Percentiles rank a stretch among this genome's conserved stretches.
phyloP scores from a whole-genome alignment of 306 rosid species.

The Quercus robur region DNA sequence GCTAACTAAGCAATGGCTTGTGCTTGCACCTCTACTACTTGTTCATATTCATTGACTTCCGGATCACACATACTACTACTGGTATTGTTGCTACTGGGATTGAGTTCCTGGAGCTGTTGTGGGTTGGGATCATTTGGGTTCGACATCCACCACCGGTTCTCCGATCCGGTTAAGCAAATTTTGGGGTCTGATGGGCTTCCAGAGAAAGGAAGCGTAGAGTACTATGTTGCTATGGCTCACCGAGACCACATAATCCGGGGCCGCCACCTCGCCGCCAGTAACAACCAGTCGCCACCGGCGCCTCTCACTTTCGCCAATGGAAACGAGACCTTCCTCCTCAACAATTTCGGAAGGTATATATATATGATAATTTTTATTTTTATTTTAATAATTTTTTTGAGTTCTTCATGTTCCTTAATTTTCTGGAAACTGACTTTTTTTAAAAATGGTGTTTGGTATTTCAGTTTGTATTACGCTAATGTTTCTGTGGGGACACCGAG shows the following conservation, averaged over 20 bases:
- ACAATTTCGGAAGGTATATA: no score
- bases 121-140: conserved; percentile 51
- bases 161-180: conserved; percentile 66
- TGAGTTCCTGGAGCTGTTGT: conserved; percentile 22
- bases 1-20: conserved; percentile 26
- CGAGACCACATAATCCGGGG: conserved; percentile 59
- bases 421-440: no score
- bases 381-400: no score
- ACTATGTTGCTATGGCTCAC: conserved; percentile 64
- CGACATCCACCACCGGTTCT: conserved; percentile 66
- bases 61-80: background rate
- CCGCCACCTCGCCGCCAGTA: conserved; percentile 44
- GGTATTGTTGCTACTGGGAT: conserved; percentile 12
- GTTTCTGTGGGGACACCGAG: no score
- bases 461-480: no score
- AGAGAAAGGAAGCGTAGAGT: conserved; percentile 52
- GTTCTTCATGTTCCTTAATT: no score
- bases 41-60: background rate
- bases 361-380: no score
- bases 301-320: conserved; percentile 42
- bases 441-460: no score
- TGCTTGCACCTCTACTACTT: background rate
- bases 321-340: no score
- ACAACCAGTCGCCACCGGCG: conserved; percentile 4
- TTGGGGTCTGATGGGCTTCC: conserved; percentile 45